These are phyloP conservation scores for Coprinellus micaceus DNA, from an alignment of 768 basidiomycete species.

Conservation along the genomic window DNA sequence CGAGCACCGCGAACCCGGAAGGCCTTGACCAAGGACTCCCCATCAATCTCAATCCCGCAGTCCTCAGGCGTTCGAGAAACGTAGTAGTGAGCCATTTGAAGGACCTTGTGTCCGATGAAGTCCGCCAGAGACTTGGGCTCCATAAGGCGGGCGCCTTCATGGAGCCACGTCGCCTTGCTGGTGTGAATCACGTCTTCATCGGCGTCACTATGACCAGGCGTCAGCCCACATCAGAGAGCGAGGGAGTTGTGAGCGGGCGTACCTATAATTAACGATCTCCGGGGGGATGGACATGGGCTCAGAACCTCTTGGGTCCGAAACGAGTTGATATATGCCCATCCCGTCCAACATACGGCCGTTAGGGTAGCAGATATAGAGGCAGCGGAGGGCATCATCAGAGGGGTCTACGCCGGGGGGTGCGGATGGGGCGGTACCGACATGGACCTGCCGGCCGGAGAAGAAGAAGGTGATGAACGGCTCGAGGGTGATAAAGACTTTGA, in stretches of 20 bases:
- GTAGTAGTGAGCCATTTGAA: not conserved
- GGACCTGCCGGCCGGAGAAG: not conserved
- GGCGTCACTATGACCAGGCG: too few relatives aligned
- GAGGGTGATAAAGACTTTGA: not conserved
- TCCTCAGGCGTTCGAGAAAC: not conserved
- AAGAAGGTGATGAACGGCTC: not conserved
- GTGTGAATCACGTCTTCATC: too few relatives aligned
- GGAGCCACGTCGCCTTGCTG: not conserved
- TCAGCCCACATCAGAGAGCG: too few relatives aligned
- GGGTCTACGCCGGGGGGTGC: not conserved
- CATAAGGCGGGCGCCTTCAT: not conserved
- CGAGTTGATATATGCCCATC: not conserved
- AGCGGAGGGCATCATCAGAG: not conserved
- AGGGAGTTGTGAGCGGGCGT: too few relatives aligned
- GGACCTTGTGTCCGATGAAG: not conserved
- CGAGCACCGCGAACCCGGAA: too few relatives aligned
- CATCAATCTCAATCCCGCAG: too few relatives aligned
- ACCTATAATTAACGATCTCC: not conserved
- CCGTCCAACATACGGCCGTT: not conserved
- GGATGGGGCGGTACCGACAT: not conserved
- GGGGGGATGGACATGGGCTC: not conserved
- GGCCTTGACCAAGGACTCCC: too few relatives aligned
- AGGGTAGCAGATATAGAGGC: not conserved
- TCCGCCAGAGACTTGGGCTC: not conserved
- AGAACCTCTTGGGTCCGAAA: not conserved